Evolutionary conservation across 2,329 filamentous ascomycete genomes (phyloP).

Genomic region (Xylariales sp.): DNA sequence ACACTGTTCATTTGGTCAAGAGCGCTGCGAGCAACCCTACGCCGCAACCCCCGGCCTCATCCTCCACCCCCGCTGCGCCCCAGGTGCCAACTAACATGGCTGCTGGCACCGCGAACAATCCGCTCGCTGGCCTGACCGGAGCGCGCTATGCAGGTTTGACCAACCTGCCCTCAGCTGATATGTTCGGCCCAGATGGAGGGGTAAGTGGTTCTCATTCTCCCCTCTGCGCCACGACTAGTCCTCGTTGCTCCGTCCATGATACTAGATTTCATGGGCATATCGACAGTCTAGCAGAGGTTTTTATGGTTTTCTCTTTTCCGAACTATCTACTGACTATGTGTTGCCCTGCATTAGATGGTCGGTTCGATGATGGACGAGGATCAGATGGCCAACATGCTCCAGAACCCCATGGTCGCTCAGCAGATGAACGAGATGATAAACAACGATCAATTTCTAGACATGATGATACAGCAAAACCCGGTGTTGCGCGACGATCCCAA

Average conservation of each 20-base stretch:
- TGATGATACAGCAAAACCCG: conserved; percentile 90
- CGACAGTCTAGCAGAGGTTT: no score
- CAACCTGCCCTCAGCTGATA: conserved; percentile 78
- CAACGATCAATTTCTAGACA: conserved; percentile 90
- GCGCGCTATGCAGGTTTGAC: conserved; percentile 91
- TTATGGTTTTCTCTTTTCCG: not conserved
- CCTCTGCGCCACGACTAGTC: no score
- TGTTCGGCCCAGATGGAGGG: conserved; percentile 92
- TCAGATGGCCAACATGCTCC: conserved; percentile 76
- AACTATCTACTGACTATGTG: not conserved
- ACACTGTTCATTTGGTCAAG: conserved; percentile 95
- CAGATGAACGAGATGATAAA: conserved; percentile 92
- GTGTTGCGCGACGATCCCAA: conserved; percentile 71
- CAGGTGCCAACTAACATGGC: conserved; percentile 74
- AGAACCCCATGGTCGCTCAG: conserved; percentile 81
- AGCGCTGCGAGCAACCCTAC: conserved; percentile 81
- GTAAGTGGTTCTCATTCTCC: no score
- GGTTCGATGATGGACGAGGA: conserved; percentile 75
- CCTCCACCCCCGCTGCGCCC: conserved; percentile 42
- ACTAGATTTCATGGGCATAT: no score
- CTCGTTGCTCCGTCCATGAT: no score
- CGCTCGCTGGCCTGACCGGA: conserved; percentile 84
- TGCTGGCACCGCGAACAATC: conserved; percentile 80
- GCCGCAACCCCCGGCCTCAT: conserved; percentile 34
- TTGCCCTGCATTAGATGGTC: conserved; percentile 69